Evolutionary conservation across 139 green algal genomes (phyloP).

Genomic region (Closterium sp.): DNA sequence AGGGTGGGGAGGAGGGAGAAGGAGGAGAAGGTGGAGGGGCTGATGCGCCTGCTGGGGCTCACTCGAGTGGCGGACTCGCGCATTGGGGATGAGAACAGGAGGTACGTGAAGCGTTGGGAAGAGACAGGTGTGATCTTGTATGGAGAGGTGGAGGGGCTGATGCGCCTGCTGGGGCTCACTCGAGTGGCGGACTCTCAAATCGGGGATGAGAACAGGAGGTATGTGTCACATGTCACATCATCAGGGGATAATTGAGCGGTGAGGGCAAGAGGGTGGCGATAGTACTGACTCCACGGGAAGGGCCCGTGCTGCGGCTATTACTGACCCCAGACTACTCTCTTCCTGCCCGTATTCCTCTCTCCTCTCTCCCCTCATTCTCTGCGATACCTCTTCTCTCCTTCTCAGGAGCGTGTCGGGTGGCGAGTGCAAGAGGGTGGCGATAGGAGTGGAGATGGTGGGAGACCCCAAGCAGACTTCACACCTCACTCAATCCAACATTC

Average conservation of each 20-base stretch:
- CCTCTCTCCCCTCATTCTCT: too few relatives aligned
- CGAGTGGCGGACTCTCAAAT: constrained; percentile 79
- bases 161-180: constrained; percentile 28
- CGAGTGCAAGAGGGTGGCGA: constrained; percentile 86
- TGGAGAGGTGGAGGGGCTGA: constrained; percentile 19
- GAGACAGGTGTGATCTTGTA: too few relatives aligned
- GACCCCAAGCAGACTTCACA: constrained; percentile 77
- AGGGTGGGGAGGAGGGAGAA: constrained; percentile 26
- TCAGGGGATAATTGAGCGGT: too few relatives aligned
- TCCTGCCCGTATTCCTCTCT: too few relatives aligned
- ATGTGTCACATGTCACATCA: background rate
- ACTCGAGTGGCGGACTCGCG: constrained; percentile 71
- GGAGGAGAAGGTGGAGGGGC: constrained; percentile 9
- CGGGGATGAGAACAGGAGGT: constrained; percentile 58
- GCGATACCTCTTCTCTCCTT: constrained; percentile 53
- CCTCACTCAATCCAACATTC: too few relatives aligned
- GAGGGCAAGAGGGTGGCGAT: too few relatives aligned
- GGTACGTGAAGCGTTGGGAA: background rate
- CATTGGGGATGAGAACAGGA: constrained; percentile 69
- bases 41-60: constrained; percentile 39
- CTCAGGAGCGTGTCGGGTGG: constrained; percentile 83
- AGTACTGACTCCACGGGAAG: too few relatives aligned
- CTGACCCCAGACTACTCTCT: too few relatives aligned
- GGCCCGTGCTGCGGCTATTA: too few relatives aligned
- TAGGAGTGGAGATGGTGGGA: constrained; percentile 87